Evolutionary conservation across 2,329 filamentous ascomycete species (phyloP).

Genomic region (Aspergillus sergii): DNA sequence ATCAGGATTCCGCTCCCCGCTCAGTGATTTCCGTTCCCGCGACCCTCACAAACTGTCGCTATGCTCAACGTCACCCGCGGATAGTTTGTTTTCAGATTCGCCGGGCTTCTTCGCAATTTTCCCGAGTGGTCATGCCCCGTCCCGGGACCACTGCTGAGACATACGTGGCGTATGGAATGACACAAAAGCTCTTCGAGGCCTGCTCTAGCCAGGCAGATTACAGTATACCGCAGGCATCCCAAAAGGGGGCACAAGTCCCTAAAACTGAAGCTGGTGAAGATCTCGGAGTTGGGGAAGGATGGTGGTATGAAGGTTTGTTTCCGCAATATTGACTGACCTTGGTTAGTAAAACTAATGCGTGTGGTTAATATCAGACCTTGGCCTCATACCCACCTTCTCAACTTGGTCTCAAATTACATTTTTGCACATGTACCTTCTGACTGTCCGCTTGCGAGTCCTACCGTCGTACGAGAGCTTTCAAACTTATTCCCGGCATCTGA

Average conservation of each 20-base stretch:
- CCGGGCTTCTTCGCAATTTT: conserved; percentile 29
- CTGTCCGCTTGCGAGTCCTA: conserved; percentile 79
- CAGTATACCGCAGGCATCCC: conserved; percentile 67
- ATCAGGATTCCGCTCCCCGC: neutral
- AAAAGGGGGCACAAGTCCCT: conserved; percentile 67
- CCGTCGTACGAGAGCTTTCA: conserved; percentile 65
- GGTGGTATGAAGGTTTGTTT: conserved; percentile 78
- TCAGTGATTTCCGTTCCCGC: neutral
- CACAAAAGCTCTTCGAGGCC: conserved; percentile 75
- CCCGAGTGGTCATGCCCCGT: conserved; percentile 34
- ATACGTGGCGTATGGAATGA: conserved; percentile 79
- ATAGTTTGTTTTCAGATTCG: conserved; percentile 19
- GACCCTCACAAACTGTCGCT: neutral
- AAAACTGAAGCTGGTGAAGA: conserved; percentile 80
- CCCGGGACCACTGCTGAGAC: conserved; percentile 57
- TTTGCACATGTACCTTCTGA: conserved; percentile 91
- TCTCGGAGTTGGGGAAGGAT: conserved; percentile 71
- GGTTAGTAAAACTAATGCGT: neutral
- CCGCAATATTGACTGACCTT: neutral
- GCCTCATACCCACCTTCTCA: conserved; percentile 82
- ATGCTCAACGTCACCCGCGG: conserved; percentile 4
- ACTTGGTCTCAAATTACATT: conserved; percentile 97
- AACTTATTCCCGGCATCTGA: conserved; percentile 84
- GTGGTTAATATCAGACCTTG: conserved; percentile 62
- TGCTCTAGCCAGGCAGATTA: conserved; percentile 77